Evolutionary conservation across 345 rosid genomes (phyloP), one percentile per base, ranked within the genome.

Genomic region (Stellera chamaejasme): DNA sequence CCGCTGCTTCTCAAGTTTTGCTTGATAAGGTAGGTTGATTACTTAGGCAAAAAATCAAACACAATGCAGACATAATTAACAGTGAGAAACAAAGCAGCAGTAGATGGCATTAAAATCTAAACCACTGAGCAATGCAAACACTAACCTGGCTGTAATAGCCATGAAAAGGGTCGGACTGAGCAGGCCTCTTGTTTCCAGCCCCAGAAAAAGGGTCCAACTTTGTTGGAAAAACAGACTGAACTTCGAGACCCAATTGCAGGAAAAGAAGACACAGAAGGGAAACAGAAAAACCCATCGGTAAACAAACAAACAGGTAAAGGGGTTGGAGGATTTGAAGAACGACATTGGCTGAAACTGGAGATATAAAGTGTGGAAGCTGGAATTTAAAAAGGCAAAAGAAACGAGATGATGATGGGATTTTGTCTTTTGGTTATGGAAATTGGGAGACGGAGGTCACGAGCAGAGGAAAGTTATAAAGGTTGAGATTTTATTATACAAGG

Each of bases 401-500:
- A 32, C 7, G 39, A 32, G 3, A 32, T 32, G 39, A 13, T 36
- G 44, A n/a, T 28, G 43, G 25, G 42, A 26, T 27, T 56, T 56
- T 39, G 16, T 39, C 13, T 1, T 42, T 43, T 43, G 12, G 52
- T 15, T 46, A 14, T 27, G 45, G 15, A 43, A 5, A 3, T 55
- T 2, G 14, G 58, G 13, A 39, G 13, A 41, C 41, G n/a, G 57
- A 49, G 27, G 43, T 52, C 43, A 51, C 43, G 12, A 43, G 48
- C 27, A 54, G 48, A 50, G 50, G 41, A 60, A 10, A 27, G 57
- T 43, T 43, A 50, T 61, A 43, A 50, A 51, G 43, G 43, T 26
- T 19, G 27, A 3, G 8, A 14, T 50, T 50, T 32, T 32, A 32
- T 32, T 32, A 32, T 32, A 32, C 9, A 19, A 19, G 2, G 39